A percentile compares a stretch with the other conserved stretches of the same genome.
phyloP scores from a whole-genome alignment of 768 basidiomycete species.

The Phanerochaete sordida region DNA sequence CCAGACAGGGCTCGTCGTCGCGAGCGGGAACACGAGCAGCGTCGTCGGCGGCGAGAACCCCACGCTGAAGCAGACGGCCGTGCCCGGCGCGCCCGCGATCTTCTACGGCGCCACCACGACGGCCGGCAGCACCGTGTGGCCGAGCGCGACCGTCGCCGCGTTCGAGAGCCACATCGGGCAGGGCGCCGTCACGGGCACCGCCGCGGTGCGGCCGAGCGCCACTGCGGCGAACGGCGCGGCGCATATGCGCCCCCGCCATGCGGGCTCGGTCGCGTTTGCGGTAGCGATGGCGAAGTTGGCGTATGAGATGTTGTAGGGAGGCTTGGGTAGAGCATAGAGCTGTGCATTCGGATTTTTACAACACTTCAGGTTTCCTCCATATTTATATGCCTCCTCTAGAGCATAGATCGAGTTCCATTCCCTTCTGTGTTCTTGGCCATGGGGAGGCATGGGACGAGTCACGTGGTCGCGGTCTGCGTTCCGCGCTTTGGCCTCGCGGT shows the following conservation, averaged over 20 bases:
- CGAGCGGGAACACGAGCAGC: constrained; percentile 18
- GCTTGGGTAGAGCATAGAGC: no score
- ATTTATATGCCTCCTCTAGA: no score
- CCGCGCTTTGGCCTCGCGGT: no score
- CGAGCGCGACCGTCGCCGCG: constrained; percentile 28
- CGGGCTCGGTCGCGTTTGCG: neutral
- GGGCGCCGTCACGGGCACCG: neutral
- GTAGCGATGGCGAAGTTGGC: neutral
- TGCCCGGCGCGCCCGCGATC: constrained; percentile 56
- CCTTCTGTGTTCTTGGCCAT: no score
- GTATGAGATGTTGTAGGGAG: neutral
- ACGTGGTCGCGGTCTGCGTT: no score
- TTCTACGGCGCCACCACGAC: constrained; percentile 43
- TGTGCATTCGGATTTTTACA: no score
- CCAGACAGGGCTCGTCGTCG: constrained; percentile 51
- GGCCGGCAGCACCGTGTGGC: constrained; percentile 22
- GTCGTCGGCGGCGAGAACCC: constrained; percentile 52
- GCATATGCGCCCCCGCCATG: neutral
- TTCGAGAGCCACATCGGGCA: constrained; percentile 20
- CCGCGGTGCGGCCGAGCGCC: neutral
- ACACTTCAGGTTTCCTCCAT: no score
- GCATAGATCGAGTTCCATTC: no score
- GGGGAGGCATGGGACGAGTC: no score
- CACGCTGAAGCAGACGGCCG: constrained; percentile 38
- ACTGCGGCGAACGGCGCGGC: neutral